Base-by-base conservation (phyloP, 208 protist species). In the Trypanosoma cruzi region DNA sequence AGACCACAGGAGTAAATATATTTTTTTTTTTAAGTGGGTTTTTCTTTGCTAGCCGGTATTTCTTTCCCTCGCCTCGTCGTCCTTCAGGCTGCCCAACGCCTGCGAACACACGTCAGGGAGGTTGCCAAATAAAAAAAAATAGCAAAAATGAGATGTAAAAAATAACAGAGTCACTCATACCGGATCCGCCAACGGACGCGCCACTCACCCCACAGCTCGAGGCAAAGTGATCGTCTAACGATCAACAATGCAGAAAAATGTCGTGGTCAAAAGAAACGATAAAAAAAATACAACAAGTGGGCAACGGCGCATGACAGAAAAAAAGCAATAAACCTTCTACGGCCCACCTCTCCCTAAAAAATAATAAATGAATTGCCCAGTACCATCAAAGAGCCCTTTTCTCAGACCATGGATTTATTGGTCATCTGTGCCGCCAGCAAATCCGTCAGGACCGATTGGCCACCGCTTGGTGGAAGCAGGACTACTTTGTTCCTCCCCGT, bases 401-500 rank as follows among this genome's bases (percentile, higher is more conserved):
- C 36, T 80, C 66, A 90, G 14, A n/a, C 11, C 81, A 87, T 86
- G 16, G 24, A 57, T 1, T 14, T 55, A 11, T 36, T 44, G 10
- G 28, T 71, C 14, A 66, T 28, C 32, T 87, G 85, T 13, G 75
- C 64, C 0, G 79, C 75, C n/a, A 87, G 24, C 28, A 87, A 34
- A n/a, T 87, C 76, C 5, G 66, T 66, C 57, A 85, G 61, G 46
- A 52, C 31, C 63, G 29, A 44, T 40, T 31, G 7, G 46, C n/a
- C 29, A 48, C 32, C 66, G 0, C 24, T 46, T 48, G 56, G 50
- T 0, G 84, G 84, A 53, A 93, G 57, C 42, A 93, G 34, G 22
- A 93, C 75, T 14, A 93, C 66, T 13, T 73, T 52, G 63, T 82
- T 90, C 2, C 78, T 71, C 26, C 44, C 49, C 1, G 75, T 59